phyloP scores from a whole-genome alignment of 2,329 filamentous ascomycete species.

The Chaetomium sp. region DNA sequence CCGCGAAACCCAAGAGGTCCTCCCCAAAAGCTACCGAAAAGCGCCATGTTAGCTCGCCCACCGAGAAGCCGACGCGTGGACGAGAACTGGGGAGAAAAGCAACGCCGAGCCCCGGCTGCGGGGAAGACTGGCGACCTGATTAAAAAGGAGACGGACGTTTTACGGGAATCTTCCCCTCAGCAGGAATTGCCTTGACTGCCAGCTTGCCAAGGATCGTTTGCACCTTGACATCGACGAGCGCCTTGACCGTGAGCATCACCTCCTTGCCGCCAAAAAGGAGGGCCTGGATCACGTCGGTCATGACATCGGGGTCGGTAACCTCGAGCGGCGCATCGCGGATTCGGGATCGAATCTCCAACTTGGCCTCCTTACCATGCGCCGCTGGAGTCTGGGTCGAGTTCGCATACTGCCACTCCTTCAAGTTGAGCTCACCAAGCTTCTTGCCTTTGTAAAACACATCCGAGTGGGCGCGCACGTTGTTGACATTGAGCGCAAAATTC shows the following conservation, averaged over 20 bases:
- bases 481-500: conserved; percentile 77
- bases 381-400: conserved; percentile 66
- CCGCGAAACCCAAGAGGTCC: conserved; percentile 41
- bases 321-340: conserved; percentile 75
- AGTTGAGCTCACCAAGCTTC: conserved; percentile 73
- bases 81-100: not conserved
- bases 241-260: conserved; percentile 68
- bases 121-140: conserved; percentile 34
- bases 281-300: conserved; percentile 73
- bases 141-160: conserved; percentile 76
- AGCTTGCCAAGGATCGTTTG: conserved; percentile 76
- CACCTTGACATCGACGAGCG: conserved; percentile 75
- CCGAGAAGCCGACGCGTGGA: not conserved
- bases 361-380: conserved; percentile 49
- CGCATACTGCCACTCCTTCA: conserved; percentile 76
- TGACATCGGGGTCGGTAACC: conserved; percentile 72
- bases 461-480: conserved; percentile 66
- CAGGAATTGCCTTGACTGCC: conserved; percentile 75
- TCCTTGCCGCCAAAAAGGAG: conserved; percentile 67
- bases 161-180: conserved; percentile 77
- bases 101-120: conserved; percentile 15
- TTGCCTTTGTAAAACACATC: conserved; percentile 72
- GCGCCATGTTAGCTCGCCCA: conserved; percentile 25
- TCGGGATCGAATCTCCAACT: conserved; percentile 66
- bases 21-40: conserved; percentile 49